Conservation (phyloP, 306 rosid species). For the Adenanthera pavonina region DNA sequence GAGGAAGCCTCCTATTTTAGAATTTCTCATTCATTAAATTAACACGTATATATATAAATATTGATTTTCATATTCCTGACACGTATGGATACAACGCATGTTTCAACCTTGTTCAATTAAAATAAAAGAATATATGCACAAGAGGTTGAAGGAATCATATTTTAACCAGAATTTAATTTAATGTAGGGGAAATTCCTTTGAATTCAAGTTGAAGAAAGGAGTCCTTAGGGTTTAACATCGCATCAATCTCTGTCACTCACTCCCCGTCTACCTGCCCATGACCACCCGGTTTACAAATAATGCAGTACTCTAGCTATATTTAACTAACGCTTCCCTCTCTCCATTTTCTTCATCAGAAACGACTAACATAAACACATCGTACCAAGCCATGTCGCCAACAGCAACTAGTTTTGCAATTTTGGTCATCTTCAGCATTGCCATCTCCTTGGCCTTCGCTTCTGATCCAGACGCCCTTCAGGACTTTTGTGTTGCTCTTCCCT, state of each 20-base stretch:
- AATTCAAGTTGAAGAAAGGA: slow-evolving; percentile 47
- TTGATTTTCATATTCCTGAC: background rate
- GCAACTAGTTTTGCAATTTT: slow-evolving; percentile 3
- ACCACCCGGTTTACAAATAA: background rate
- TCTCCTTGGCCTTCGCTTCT: slow-evolving; percentile 16
- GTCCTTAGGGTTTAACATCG: slow-evolving; percentile 38
- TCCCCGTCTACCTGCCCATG: slow-evolving; percentile 6
- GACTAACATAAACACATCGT: background rate
- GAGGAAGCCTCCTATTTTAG: too few relatives aligned
- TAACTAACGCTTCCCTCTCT: background rate
- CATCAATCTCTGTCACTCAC: slow-evolving; percentile 31
- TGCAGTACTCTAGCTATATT: background rate
- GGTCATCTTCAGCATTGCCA: slow-evolving; percentile 29
- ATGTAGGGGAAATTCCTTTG: slow-evolving; percentile 44
- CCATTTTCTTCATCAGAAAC: background rate
- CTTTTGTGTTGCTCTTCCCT: slow-evolving; percentile 42
- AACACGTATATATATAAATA: too few relatives aligned
- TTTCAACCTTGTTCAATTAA: background rate
- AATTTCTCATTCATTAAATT: too few relatives aligned
- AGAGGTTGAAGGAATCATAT: background rate
- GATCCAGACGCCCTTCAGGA: slow-evolving; percentile 41
- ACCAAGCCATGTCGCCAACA: slow-evolving; percentile 24
- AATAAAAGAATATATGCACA: background rate
- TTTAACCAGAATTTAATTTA: background rate
- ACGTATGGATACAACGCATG: background rate